Evolutionary conservation across 2,329 filamentous ascomycete genomes (phyloP).

Genomic region (Sporothrix sp.): DNA sequence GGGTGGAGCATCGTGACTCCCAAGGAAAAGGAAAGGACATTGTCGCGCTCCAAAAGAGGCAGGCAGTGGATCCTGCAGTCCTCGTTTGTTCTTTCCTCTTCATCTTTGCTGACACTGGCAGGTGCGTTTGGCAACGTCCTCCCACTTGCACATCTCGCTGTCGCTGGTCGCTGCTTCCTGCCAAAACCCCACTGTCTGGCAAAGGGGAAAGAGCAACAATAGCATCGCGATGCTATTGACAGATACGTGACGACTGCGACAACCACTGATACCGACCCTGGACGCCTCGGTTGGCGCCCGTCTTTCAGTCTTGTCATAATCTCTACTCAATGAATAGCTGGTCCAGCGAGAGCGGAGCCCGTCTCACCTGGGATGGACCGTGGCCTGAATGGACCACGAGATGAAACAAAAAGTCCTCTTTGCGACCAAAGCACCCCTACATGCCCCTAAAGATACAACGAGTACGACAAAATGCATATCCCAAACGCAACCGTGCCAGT

Average conservation of each 20-base stretch:
- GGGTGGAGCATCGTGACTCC: too few species aligned
- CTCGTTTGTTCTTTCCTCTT: too few species aligned
- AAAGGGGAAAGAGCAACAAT: slow-evolving; percentile 2
- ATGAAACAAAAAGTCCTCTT: slow-evolving; percentile 9
- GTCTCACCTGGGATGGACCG: slow-evolving; percentile 7
- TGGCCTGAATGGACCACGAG: slow-evolving; percentile 2
- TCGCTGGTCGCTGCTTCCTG: too few species aligned
- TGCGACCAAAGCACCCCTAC: slow-evolving; percentile 4
- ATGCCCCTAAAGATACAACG: neutral
- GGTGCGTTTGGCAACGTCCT: too few species aligned
- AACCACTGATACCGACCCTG: neutral
- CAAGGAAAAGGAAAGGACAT: too few species aligned
- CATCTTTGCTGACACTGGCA: too few species aligned
- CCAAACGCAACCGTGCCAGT: slow-evolving; percentile 15
- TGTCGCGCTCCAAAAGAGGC: too few species aligned
- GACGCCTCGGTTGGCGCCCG: too few species aligned
- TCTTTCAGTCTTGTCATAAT: too few species aligned
- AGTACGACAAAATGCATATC: slow-evolving; percentile 8
- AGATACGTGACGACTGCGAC: neutral
- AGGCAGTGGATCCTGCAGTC: too few species aligned
- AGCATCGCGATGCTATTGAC: neutral
- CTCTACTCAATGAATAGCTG: too few species aligned
- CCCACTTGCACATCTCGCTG: too few species aligned
- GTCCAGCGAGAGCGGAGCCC: slow-evolving; percentile 6
- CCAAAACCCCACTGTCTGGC: slow-evolving; percentile 8